Evolutionary conservation across 108 stramenopile species (phyloP).

Genomic region (Pseudonitzschia multiseries): DNA sequence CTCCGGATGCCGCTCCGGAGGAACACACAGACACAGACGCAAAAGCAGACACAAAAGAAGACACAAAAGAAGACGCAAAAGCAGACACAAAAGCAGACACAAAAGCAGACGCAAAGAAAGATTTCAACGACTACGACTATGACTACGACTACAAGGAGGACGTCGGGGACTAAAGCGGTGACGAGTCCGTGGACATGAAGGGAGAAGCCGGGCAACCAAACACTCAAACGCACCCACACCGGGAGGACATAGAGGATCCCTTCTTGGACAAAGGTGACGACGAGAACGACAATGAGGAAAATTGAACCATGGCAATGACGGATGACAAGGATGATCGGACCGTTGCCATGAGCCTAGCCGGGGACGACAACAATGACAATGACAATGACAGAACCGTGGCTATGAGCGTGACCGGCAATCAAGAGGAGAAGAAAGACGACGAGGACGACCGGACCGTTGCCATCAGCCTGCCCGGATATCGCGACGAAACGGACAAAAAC

Average conservation of each 20-base stretch:
- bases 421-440: not conserved
- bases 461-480: not conserved
- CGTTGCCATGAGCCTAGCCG: too few species aligned
- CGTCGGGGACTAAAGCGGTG: not conserved
- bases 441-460: not conserved
- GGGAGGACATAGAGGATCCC: not conserved
- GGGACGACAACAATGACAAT: too few species aligned
- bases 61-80: too few species aligned
- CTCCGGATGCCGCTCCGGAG: too few species aligned
- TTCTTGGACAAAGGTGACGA: not conserved
- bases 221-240: not conserved
- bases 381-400: too few species aligned
- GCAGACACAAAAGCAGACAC: too few species aligned
- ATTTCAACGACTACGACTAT: not conserved
- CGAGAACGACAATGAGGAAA: conserved; percentile 5
- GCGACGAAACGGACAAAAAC: too few species aligned
- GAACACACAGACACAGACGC: too few species aligned
- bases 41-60: too few species aligned
- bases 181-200: conserved; percentile 5
- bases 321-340: too few species aligned
- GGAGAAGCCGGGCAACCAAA: not conserved
- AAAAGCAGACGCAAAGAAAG: too few species aligned
- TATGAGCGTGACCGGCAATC: not conserved
- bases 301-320: too few species aligned
- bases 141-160: not conserved